Conservation (phyloP, 148 eudicot species). For the Arctostaphylos glauca region DNA sequence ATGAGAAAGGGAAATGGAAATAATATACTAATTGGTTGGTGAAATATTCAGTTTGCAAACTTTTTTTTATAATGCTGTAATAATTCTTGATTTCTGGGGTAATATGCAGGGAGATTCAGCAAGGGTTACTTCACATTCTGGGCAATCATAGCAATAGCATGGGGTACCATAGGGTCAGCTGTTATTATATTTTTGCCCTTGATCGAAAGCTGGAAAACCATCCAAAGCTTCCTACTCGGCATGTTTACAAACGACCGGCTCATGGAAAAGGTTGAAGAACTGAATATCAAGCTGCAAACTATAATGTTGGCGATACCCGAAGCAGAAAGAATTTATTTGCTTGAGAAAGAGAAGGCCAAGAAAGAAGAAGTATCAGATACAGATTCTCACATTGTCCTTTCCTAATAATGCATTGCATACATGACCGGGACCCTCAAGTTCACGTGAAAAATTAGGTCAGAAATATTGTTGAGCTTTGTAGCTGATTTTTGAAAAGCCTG, state of each 20-base stretch:
- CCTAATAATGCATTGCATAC: not conserved
- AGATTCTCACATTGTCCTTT: slow-evolving; percentile 13
- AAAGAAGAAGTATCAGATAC: slow-evolving; percentile 42
- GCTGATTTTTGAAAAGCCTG: not conserved
- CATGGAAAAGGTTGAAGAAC: slow-evolving; percentile 63
- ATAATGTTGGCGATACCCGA: slow-evolving; percentile 67
- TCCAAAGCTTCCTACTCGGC: slow-evolving; percentile 54
- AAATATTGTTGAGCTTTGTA: not conserved
- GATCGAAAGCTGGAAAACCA: slow-evolving; percentile 82
- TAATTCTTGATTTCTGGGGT: not conserved
- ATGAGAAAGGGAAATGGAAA: not conserved
- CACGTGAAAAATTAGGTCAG: not conserved
- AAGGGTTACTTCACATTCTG: slow-evolving; percentile 82
- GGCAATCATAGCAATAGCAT: slow-evolving; percentile 80
- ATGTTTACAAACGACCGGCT: slow-evolving; percentile 74
- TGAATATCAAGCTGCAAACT: slow-evolving; percentile 51
- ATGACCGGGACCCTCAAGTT: not conserved
- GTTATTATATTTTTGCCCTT: slow-evolving; percentile 78
- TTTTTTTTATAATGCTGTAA: not conserved
- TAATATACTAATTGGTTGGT: not conserved
- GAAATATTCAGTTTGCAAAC: not conserved
- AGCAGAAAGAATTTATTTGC: slow-evolving; percentile 60
- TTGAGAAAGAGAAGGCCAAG: slow-evolving; percentile 64
- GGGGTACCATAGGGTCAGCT: slow-evolving; percentile 90
- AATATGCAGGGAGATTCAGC: slow-evolving; percentile 62